These are phyloP conservation scores for Huntiella moniliformis DNA, from an alignment of 2,329 filamentous ascomycete species.

Conservation along the genomic window DNA sequence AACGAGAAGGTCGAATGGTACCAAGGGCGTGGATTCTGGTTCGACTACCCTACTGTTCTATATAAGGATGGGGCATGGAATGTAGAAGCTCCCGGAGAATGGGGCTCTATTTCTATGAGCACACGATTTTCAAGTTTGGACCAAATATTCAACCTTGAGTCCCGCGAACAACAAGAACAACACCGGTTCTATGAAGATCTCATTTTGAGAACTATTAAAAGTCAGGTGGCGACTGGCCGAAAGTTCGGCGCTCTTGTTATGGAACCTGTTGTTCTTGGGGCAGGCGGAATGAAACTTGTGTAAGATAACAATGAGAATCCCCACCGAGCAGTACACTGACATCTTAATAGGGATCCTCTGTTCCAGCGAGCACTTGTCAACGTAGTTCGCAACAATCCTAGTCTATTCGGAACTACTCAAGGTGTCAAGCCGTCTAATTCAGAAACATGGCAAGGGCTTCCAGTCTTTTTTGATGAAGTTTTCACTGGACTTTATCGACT, in stretches of 20 bases:
- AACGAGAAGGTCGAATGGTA: constrained; percentile 84
- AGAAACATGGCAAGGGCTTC: constrained; percentile 49
- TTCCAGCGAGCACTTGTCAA: constrained; percentile 57
- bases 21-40: constrained; percentile 58
- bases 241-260: constrained; percentile 63
- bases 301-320: constrained; percentile 22
- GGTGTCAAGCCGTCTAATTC: constrained; percentile 12
- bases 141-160: constrained; percentile 40
- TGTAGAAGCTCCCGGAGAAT: constrained; percentile 33
- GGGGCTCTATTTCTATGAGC: constrained; percentile 18
- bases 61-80: constrained; percentile 49
- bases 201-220: constrained; percentile 35
- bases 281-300: constrained; percentile 69
- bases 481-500: constrained; percentile 75
- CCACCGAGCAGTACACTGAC: neutral
- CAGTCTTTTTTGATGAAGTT: constrained; percentile 69
- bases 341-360: constrained; percentile 46
- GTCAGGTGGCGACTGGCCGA: constrained; percentile 34
- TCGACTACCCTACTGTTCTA: constrained; percentile 56
- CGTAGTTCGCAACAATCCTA: constrained; percentile 40
- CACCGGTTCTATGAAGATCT: constrained; percentile 38
- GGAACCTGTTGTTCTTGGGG: constrained; percentile 64
- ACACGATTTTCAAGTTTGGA: constrained; percentile 28
- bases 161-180: constrained; percentile 25
- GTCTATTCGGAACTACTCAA: constrained; percentile 29